phyloP scores from a whole-genome alignment of 2,329 filamentous ascomycete species.

The Pseudocercospora fuligena region DNA sequence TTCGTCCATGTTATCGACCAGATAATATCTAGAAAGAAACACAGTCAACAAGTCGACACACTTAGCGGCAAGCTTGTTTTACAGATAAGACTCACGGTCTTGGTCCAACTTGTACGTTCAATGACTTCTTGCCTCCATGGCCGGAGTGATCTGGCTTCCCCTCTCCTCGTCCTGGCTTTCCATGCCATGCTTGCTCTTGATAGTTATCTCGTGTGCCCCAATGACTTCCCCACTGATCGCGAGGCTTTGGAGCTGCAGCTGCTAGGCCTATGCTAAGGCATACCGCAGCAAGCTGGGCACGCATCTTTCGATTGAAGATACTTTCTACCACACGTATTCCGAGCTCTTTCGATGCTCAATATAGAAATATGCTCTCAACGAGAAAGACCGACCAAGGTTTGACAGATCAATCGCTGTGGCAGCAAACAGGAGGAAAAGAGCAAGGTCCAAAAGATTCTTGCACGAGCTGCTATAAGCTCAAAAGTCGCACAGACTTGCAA shows the following conservation, averaged over 20 bases:
- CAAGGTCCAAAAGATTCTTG: neutral
- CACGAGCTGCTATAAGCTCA: neutral
- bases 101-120: slow-evolving; percentile 62
- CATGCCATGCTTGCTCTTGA: slow-evolving; percentile 9
- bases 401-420: neutral
- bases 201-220: neutral
- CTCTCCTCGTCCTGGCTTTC: neutral
- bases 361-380: neutral
- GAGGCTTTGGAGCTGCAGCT: neutral
- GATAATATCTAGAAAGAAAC: slow-evolving; percentile 57
- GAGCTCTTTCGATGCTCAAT: neutral
- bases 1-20: slow-evolving; percentile 66
- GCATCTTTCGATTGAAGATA: neutral
- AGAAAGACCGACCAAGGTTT: neutral
- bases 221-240: slow-evolving; percentile 3
- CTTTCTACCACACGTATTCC: neutral
- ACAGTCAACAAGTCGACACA: neutral
- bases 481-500: neutral
- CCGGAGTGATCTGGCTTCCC: slow-evolving; percentile 14
- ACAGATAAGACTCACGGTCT: slow-evolving; percentile 53
- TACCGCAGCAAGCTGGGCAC: neutral
- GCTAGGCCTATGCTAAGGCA: neutral
- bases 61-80: neutral
- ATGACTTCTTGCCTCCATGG: slow-evolving; percentile 15
- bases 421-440: neutral